A percentile compares a stretch with the other conserved stretches of the same genome.
These are phyloP conservation scores for Polychytrium aggregatum DNA, from an alignment of 192 early-diverging fungal genomes.

Conservation along the genomic window DNA sequence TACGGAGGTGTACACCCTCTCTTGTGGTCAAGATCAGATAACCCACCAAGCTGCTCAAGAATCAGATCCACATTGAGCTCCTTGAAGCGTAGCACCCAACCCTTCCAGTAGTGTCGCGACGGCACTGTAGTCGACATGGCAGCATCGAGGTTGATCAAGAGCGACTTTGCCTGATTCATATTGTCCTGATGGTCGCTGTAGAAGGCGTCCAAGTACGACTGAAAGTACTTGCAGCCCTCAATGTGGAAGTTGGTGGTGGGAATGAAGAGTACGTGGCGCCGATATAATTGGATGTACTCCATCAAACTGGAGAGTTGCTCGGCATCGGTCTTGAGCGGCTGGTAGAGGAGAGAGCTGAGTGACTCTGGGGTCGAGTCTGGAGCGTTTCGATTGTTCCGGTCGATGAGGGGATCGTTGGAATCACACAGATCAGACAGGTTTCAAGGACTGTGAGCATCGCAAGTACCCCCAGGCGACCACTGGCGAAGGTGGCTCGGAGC, in stretches of 20 bases:
- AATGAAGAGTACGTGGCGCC: conserved; percentile 15
- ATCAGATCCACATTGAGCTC: conserved; percentile 7
- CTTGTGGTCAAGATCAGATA: too few relatives aligned
- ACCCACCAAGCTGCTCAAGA: conserved; percentile 13
- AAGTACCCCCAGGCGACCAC: too few relatives aligned
- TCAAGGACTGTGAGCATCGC: too few relatives aligned
- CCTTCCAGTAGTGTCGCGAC: conserved; percentile 4
- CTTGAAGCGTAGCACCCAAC: conserved; percentile 7
- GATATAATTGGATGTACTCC: conserved; percentile 15
- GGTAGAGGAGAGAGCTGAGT: too few relatives aligned
- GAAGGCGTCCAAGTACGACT: conserved; percentile 4
- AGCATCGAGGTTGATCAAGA: not conserved
- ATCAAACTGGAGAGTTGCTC: conserved; percentile 1
- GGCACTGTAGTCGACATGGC: conserved; percentile 1
- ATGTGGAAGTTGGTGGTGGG: conserved; percentile 16
- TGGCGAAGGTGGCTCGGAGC: too few relatives aligned
- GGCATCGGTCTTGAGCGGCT: too few relatives aligned
- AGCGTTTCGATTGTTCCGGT: too few relatives aligned
- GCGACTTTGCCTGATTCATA: not conserved
- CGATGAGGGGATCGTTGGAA: too few relatives aligned
- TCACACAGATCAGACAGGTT: too few relatives aligned
- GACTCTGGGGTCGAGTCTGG: too few relatives aligned
- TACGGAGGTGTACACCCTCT: too few relatives aligned
- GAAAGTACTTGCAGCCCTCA: conserved; percentile 4
- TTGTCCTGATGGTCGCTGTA: not conserved